Percentiles rank a stretch among this genome's conserved stretches.
Evolutionary conservation across 1,284 basidiomycete genomes (phyloP).

Genomic region (Cutaneotrichosporon cyanovorans): DNA sequence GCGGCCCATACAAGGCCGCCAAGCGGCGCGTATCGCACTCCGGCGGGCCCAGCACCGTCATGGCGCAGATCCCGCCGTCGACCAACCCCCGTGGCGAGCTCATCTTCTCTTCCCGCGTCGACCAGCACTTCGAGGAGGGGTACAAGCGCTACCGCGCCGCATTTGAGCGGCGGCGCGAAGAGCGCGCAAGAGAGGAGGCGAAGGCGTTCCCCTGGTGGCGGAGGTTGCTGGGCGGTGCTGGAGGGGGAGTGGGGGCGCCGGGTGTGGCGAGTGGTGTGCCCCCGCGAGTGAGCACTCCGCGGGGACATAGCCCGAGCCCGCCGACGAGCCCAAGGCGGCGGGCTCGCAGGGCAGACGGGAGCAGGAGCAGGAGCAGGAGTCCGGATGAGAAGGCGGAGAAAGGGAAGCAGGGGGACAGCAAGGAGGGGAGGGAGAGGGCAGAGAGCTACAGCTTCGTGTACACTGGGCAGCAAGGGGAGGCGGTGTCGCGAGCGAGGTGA

Average conservation of each 20-base stretch:
- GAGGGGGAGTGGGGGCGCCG: neutral
- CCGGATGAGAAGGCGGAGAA: neutral
- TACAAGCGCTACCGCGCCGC: slow-evolving; percentile 86
- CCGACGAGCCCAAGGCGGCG: neutral
- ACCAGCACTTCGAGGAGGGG: slow-evolving; percentile 71
- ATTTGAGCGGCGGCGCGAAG: slow-evolving; percentile 76
- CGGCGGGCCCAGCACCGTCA: slow-evolving; percentile 43
- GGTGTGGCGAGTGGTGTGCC: neutral
- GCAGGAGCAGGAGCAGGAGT: neutral
- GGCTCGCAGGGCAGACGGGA: neutral
- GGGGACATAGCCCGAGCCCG: neutral
- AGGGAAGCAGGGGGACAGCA: neutral
- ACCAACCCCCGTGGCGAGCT: slow-evolving; percentile 89
- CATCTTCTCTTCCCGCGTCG: slow-evolving; percentile 86
- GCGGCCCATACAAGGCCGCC: neutral
- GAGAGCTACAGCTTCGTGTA: slow-evolving; percentile 14
- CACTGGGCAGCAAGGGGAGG: slow-evolving; percentile 9
- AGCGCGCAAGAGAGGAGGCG: slow-evolving; percentile 47
- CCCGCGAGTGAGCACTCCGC: slow-evolving; percentile 3
- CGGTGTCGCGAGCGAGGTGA: slow-evolving; percentile 1
- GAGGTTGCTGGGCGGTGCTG: too few species aligned
- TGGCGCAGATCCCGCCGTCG: slow-evolving; percentile 79
- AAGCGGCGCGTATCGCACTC: slow-evolving; percentile 9
- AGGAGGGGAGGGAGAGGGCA: slow-evolving; percentile 6
- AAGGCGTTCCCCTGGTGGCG: slow-evolving; percentile 15